Base-by-base conservation (phyloP, 176 grass and related monocot species). In the Aegilops bicornis region DNA sequence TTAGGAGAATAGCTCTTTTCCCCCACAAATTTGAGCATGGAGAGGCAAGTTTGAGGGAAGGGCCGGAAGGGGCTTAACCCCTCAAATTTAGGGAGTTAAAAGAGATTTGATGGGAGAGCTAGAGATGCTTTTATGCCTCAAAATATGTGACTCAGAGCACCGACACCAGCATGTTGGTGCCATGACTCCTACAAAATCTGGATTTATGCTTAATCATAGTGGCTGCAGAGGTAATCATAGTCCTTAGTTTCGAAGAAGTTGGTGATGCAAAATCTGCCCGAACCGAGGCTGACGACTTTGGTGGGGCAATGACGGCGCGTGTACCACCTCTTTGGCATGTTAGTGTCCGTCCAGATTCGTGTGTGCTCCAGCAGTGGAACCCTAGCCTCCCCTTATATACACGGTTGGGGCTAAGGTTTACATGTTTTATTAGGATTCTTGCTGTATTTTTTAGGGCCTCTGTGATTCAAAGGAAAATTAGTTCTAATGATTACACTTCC, bases 221-320 rank as follows among this genome's bases (percentile, higher is more conserved):
- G 33, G 33, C 10, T 1, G 20, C 19, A 39, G 8, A 2, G 4
- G 9, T 0, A 0, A 17, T 11, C 7, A 0, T 10, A 19, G 1
- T 1, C 17, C 68, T 6, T n/a, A 40, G 45, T 30, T 15, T 56
- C 43, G 43, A 14, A 47, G 43, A 47, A 14, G 43, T 47, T 47
- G 8, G 74, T 17, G 48, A 77, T 33, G 75, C 50, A 77, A 5
- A 77, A 59, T 15, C 75, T 77, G 47, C 75, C 29, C 0, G 17
- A 77, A 9, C 75, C 75, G 0, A 77, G 47, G 50, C 10, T 13
- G 43, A 47, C 43, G 3, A 47, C 1, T 5, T 78, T 0, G 20
- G 72, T 1, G 3, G 2, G 13, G 22, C 6, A n/a, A n/a, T n/a
- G 0, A 1, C 0, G 1, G 68, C 1, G 35, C 12, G 1, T 1